These are phyloP conservation scores for Cerioporus squamosus DNA, from an alignment of 1,284 basidiomycete species.

Conservation along the genomic window DNA sequence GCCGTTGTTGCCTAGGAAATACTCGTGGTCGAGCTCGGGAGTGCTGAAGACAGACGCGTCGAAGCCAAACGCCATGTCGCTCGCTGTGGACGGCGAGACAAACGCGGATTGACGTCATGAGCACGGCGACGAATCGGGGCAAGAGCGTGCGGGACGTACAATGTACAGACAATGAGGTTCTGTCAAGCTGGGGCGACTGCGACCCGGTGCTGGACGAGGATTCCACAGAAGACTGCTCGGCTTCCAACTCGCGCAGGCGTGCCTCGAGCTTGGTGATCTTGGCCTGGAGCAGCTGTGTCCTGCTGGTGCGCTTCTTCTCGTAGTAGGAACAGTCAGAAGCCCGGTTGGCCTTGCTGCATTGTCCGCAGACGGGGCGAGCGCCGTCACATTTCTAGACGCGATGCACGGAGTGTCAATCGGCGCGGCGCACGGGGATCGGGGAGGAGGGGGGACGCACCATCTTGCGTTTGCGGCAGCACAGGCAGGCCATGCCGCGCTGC, in stretches of 20 bases:
- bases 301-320: conserved; percentile 63
- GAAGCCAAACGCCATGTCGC: conserved; percentile 16
- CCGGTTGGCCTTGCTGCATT: conserved; percentile 59
- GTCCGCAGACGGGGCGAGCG: conserved; percentile 56
- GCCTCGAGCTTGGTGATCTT: conserved; percentile 57
- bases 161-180: conserved; percentile 8
- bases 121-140: neutral
- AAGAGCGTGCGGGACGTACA: neutral
- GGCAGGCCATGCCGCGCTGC: conserved; percentile 61
- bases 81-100: neutral
- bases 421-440: neutral
- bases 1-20: conserved; percentile 1
- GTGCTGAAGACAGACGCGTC: conserved; percentile 19
- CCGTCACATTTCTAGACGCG: conserved; percentile 60
- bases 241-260: conserved; percentile 57
- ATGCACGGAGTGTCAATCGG: conserved; percentile 15
- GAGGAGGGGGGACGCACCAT: conserved; percentile 44
- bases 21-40: conserved; percentile 17
- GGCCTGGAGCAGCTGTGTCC: conserved; percentile 62
- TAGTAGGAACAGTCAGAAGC: conserved; percentile 60
- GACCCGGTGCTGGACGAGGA: conserved; percentile 22
- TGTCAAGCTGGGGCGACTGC: conserved; percentile 16
- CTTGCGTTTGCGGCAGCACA: conserved; percentile 64
- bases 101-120: neutral
- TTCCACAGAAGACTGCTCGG: conserved; percentile 28